Evolutionary conservation across 306 rosid species (phyloP).

Genomic region (Ziziphus jujuba): DNA sequence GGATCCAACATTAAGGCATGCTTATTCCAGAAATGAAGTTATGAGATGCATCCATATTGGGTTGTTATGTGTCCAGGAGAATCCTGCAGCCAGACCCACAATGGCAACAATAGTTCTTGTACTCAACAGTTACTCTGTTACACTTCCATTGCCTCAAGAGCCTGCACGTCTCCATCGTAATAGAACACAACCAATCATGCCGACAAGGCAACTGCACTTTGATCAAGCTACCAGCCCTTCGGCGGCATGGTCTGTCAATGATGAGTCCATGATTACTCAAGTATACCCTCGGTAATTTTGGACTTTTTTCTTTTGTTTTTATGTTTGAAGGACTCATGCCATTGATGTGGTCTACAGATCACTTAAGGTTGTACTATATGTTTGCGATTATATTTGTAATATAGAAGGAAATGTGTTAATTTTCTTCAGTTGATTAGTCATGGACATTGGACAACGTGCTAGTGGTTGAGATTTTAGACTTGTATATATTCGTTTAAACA

Average conservation of each 20-base stretch:
- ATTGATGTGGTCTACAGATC: too few species aligned
- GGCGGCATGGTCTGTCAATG: not conserved
- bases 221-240: not conserved
- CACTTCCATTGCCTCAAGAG: not conserved
- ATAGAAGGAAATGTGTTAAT: too few species aligned
- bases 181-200: not conserved
- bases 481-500: too few species aligned
- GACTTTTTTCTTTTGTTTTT: too few species aligned
- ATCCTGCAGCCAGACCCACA: slow-evolving; percentile 7
- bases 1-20: not conserved
- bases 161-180: slow-evolving; percentile 1
- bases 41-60: slow-evolving; percentile 16
- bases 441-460: too few species aligned
- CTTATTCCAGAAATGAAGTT: not conserved
- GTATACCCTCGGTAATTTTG: not conserved
- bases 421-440: too few species aligned
- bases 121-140: slow-evolving; percentile 11
- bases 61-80: slow-evolving; percentile 11
- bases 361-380: too few species aligned
- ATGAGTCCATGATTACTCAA: not conserved
- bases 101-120: slow-evolving; percentile 4
- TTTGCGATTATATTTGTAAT: too few species aligned
- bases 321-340: too few species aligned
- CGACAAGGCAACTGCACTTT: not conserved
- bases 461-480: too few species aligned